These are phyloP conservation scores for Flammula alnicola DNA, from an alignment of 1,284 basidiomycete genomes.

Conservation along the genomic window DNA sequence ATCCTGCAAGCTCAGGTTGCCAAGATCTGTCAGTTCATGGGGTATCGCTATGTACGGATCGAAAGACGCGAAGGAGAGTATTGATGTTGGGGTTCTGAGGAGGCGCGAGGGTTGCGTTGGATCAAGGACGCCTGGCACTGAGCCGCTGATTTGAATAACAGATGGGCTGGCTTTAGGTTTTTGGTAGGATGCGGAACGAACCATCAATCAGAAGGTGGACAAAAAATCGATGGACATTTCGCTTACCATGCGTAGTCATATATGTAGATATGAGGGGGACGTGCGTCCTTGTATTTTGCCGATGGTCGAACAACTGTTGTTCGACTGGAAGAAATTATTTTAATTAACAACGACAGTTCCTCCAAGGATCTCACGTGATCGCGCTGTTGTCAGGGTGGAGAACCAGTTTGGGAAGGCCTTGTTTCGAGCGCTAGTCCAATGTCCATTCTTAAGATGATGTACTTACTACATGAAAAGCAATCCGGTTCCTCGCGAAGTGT, in stretches of 20 bases:
- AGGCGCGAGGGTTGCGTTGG: constrained; percentile 60
- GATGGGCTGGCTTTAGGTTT: constrained; percentile 13
- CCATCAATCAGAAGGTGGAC: constrained; percentile 15
- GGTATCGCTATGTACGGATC: constrained; percentile 67
- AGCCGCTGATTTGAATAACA: constrained; percentile 31
- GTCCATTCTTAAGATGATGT: too few species aligned
- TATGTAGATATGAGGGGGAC: constrained; percentile 3
- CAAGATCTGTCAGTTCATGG: constrained; percentile 36
- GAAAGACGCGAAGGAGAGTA: constrained; percentile 67
- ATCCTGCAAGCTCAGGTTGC: constrained; percentile 47
- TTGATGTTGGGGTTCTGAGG: constrained; percentile 56
- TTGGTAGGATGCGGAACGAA: constrained; percentile 11
- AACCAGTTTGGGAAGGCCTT: constrained; percentile 9
- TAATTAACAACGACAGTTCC: too few species aligned
- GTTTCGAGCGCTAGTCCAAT: too few species aligned
- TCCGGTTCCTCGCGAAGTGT: too few species aligned
- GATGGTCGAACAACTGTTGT: background rate
- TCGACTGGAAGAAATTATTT: too few species aligned
- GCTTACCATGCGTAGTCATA: constrained; percentile 26
- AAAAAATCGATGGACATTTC: background rate
- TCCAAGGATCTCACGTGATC: constrained; percentile 20
- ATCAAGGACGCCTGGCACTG: constrained; percentile 63
- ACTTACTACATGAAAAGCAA: too few species aligned
- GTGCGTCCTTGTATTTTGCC: constrained; percentile 20
- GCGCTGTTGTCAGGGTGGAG: constrained; percentile 9